Conservation (phyloP, 306 rosid genomes). For the Cucurbita moschata region DNA sequence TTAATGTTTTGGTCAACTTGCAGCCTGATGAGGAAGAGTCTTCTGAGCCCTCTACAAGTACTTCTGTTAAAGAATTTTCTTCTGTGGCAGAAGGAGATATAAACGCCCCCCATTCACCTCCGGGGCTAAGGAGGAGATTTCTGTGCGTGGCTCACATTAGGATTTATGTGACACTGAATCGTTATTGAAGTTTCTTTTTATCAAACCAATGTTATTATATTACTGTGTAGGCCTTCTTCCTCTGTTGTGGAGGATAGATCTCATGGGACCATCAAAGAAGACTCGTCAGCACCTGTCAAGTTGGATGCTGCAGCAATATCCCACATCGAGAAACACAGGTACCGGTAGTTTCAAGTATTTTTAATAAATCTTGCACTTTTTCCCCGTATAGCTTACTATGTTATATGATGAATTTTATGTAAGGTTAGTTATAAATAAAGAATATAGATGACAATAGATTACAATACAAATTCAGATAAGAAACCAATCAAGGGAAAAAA, state of each 20-base stretch:
- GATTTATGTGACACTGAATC: not conserved
- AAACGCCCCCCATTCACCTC: slow-evolving; percentile 28
- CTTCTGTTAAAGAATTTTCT: slow-evolving; percentile 23
- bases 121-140: slow-evolving; percentile 65
- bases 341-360: not conserved
- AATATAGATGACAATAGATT: not conserved
- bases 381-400: not conserved
- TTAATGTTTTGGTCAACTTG: slow-evolving; percentile 13
- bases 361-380: not conserved
- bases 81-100: slow-evolving; percentile 29
- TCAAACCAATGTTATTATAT: slow-evolving; percentile 4
- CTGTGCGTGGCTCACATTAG: slow-evolving; percentile 30
- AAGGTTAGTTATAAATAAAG: not conserved
- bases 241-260: slow-evolving; percentile 35
- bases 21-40: slow-evolving; percentile 34
- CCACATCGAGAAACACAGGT: slow-evolving; percentile 80
- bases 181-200: not conserved
- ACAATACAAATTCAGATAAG: not conserved
- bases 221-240: slow-evolving; percentile 37
- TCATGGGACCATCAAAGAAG: slow-evolving; percentile 25
- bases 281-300: slow-evolving; percentile 42
- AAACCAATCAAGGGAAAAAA: not conserved
- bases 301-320: slow-evolving; percentile 57
- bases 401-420: not conserved
- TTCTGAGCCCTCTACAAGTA: slow-evolving; percentile 26